Evolutionary conservation across 2,329 filamentous ascomycete genomes (phyloP), one percentile per base, ranked within the genome.

Genomic region (Eutypella sp.): DNA sequence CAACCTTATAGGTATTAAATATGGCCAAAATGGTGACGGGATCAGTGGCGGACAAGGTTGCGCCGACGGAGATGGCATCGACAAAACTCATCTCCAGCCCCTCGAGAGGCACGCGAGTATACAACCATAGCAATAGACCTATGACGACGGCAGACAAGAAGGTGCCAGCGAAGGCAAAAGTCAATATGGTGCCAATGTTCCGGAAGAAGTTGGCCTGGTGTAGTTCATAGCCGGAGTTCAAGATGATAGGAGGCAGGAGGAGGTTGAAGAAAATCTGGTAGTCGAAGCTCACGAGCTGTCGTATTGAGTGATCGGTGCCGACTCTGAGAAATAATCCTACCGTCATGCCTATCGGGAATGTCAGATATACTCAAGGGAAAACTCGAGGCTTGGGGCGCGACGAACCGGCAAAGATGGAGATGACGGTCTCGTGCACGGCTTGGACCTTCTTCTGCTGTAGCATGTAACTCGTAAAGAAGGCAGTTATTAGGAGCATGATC

Each of bases 201-300:
- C 92, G 86, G 70, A 99, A 99, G 78, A 99, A 99, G 72, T 99
- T 99, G 57, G 89, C 91, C 71, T 99, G 93, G 67, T 99, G 93
- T 50, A 99, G 70, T 69, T 99, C 93, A 70, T 97, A 99, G 45
- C 93, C 93, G 15, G 92, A 96, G 15, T 91, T 92, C 23, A 99
- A 78, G 64, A 99, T 99, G 64, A 99, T 99, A 46, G 93, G 93
- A 31, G 93, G 93, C n/a, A 99, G 86, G 11, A 99, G 81, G 39
- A 99, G 81, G 68, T 99, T 99, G 77, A 99, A 99, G 76, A 99
- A 99, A 75, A 97, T 96, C 64, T 97, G 91, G 66, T 96, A 96
- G 72, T 97, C 87, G 75, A 99, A 99, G 68, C 86, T 95, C 62
- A 99, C 90, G 53, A 89, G 84, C 63, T 88, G 87, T 66, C 91